A percentile compares a stretch with the other conserved stretches of the same genome.
Evolutionary conservation across 1,284 basidiomycete species (phyloP).

Genomic region (Ceratobasidium sp.): DNA sequence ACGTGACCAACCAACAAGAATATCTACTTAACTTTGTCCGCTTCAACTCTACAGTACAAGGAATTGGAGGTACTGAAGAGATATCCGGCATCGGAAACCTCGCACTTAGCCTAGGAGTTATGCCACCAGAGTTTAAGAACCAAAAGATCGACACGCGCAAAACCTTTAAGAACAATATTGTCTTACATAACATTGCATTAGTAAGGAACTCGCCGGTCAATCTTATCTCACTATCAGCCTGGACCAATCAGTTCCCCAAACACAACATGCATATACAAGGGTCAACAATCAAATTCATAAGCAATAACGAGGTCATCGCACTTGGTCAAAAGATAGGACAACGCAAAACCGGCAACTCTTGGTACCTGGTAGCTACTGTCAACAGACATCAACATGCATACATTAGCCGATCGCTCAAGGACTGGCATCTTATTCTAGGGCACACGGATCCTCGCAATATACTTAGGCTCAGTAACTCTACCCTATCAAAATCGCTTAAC

Average conservation of each 20-base stretch:
- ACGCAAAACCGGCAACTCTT: background rate
- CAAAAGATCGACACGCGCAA: background rate
- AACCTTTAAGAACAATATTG: background rate
- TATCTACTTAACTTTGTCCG: background rate
- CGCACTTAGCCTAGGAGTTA: background rate
- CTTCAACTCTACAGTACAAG: background rate
- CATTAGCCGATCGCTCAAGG: background rate
- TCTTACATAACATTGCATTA: background rate
- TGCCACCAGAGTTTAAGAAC: background rate
- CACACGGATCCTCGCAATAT: constrained; percentile 14
- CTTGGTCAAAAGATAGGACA: constrained; percentile 5
- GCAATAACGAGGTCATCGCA: background rate
- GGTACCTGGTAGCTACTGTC: constrained; percentile 7
- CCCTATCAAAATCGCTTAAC: background rate
- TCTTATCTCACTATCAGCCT: constrained; percentile 11
- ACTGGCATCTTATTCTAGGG: constrained; percentile 28
- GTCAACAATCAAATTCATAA: background rate
- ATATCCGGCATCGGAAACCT: constrained; percentile 1
- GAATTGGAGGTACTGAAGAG: constrained; percentile 3
- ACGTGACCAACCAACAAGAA: background rate
- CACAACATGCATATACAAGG: constrained; percentile 1
- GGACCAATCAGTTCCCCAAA: constrained; percentile 5
- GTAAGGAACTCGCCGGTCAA: constrained; percentile 16
- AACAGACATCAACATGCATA: background rate
- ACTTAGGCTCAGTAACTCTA: no score